Base-by-base conservation (phyloP, 1,284 basidiomycete species). In the Cutaneotrichosporon sp. region DNA sequence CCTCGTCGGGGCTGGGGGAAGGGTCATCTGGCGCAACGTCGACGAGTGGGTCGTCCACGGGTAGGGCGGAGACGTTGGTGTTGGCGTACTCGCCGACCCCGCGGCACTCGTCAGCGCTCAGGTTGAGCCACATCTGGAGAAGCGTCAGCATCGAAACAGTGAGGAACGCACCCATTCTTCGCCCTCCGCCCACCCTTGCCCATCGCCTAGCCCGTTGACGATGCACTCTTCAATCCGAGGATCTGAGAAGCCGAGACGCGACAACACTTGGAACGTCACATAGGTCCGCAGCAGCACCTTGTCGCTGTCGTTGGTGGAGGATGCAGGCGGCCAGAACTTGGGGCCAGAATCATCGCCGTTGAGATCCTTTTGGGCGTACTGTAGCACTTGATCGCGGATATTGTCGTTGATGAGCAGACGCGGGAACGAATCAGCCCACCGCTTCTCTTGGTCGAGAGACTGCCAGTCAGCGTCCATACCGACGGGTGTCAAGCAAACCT, bases 131-230 rank as follows among this genome's bases (percentile, higher is more conserved):
- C 60, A 94, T 82, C 91, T 93, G 1, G 65, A 34, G 25, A n/a
- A n/a, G n/a, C n/a, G n/a, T 69, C 49, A 62, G 60, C 55, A 66
- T 34, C 46, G 5, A 25, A 1, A 0, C 9, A 8, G 45, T 20
- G 11, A 2, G 13, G 18, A 20, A 77, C 87, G 64, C 70, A 95
- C 93, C 92, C 93, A 97, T 72, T 93, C 90, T 59, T 91, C 84
- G n/a, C 91, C 93, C 59, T 95, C 91, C 22, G 97, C 94, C 45
- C 97, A 82, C 8, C 94, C 91, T 20, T 91, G 81, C 1, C 87
- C 73, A 2, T 79, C 69, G 18, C 57, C 54, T 1, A 77, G 18
- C 3, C 71, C 76, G 36, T 72, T 55, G 13, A 71, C 18, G 10
- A 93, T 87, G 36, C 72, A 73, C 52, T 77, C 62, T 24, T 58